Conservation (phyloP, 129 eudicot species). For the Flaveria bidentis region DNA sequence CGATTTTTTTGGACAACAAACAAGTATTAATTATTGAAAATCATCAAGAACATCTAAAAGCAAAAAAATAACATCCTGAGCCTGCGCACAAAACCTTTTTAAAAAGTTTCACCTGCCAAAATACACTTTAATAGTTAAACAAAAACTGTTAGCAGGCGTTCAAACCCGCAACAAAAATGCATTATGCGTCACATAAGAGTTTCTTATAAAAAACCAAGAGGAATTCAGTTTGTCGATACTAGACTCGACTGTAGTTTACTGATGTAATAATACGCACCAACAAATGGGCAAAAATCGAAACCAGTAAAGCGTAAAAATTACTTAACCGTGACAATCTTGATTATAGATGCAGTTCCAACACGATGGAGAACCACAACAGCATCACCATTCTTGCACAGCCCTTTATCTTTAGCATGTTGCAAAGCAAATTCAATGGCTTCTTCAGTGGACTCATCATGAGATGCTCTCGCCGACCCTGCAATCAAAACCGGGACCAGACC, state of each 20-base stretch:
- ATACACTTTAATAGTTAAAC: background rate
- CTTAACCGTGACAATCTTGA: conserved; percentile 61
- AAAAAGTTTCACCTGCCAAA: too few species aligned
- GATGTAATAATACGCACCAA: conserved; percentile 20
- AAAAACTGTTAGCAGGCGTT: background rate
- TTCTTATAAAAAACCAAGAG: background rate
- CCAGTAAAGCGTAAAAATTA: background rate
- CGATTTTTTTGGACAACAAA: too few species aligned
- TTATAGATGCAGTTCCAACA: conserved; percentile 52
- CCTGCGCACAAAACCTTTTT: too few species aligned
- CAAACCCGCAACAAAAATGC: conserved; percentile 23
- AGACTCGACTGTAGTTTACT: conserved; percentile 21
- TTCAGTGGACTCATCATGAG: conserved; percentile 68
- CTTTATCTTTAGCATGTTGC: conserved; percentile 49
- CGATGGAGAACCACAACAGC: conserved; percentile 59
- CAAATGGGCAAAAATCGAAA: conserved; percentile 23
- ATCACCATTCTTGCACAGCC: conserved; percentile 53
- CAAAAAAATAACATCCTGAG: too few species aligned
- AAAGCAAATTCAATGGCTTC: conserved; percentile 55
- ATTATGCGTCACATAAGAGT: background rate
- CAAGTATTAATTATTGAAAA: too few species aligned
- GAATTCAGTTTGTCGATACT: conserved; percentile 3
- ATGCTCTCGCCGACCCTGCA: conserved; percentile 69
- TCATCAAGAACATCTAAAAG: too few species aligned
- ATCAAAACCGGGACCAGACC: conserved; percentile 61